These are phyloP conservation scores for Monilinia laxa DNA, from an alignment of 2,329 filamentous ascomycete species.

Conservation along the genomic window DNA sequence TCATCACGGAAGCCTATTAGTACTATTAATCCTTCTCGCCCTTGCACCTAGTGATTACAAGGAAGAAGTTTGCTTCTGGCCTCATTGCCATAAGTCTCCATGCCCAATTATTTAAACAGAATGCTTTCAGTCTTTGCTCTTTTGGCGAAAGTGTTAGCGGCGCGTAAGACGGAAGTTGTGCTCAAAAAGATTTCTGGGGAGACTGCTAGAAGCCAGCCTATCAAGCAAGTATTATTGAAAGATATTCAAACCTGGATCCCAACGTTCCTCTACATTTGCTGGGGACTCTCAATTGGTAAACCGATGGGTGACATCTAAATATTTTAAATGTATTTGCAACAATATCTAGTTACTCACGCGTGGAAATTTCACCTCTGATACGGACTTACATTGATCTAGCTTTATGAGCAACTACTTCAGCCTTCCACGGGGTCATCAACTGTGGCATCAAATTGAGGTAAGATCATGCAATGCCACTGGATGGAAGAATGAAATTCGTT, in stretches of 20 bases:
- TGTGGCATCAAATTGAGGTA: no score
- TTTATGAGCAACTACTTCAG: background rate
- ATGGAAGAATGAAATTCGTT: no score
- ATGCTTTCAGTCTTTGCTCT: background rate
- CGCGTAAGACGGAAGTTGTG: background rate
- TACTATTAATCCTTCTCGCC: background rate
- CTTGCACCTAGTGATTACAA: background rate
- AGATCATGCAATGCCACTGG: background rate
- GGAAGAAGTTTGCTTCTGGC: background rate
- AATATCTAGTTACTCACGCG: no score
- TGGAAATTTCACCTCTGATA: background rate
- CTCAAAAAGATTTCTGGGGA: background rate
- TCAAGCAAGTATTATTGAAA: background rate
- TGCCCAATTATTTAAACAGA: background rate
- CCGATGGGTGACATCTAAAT: no score
- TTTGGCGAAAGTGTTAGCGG: background rate
- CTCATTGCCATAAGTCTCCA: background rate
- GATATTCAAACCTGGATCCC: no score
- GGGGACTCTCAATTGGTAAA: no score
- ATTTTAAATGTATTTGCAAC: no score
- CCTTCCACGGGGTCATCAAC: background rate
- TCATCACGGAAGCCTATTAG: background rate
- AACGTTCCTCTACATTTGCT: no score
- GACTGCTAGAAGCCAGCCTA: background rate
- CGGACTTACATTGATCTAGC: background rate